Percentiles rank a stretch among this genome's conserved stretches.
phyloP scores from a whole-genome alignment of 306 rosid species.

The Pachyrhizus erosus region DNA sequence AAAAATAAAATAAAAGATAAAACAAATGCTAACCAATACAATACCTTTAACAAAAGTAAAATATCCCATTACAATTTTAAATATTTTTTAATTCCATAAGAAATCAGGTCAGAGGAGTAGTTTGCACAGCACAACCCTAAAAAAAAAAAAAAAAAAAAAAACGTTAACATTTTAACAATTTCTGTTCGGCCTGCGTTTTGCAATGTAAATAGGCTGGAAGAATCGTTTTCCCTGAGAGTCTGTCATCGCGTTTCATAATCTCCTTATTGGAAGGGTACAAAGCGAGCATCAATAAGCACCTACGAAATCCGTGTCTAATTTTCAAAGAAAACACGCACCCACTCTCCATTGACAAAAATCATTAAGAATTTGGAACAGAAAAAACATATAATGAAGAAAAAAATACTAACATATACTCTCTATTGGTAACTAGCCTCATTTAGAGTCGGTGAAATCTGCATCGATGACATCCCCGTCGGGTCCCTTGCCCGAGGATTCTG shows the following conservation, averaged over 20 bases:
- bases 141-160: neutral
- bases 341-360: conserved; percentile 50
- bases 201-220: neutral
- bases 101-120: neutral
- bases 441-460: conserved; percentile 86
- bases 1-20: neutral
- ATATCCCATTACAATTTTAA: too few relatives aligned
- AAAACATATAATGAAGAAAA: neutral
- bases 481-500: conserved; percentile 72
- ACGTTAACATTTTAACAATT: neutral
- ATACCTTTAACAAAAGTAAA: too few relatives aligned
- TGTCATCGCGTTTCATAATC: neutral
- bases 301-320: conserved; percentile 45
- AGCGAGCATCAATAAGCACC: conserved; percentile 36
- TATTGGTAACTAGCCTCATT: conserved; percentile 44
- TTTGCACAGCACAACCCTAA: neutral
- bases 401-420: neutral
- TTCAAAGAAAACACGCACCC: conserved; percentile 28
- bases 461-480: conserved; percentile 87
- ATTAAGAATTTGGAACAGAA: conserved; percentile 31
- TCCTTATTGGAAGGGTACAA: conserved; percentile 3
- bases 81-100: too few relatives aligned
- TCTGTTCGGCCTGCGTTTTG: neutral
- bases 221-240: neutral
- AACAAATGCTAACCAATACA: too few relatives aligned